These are phyloP conservation scores for Alectoria sarmentosa DNA, from an alignment of 495 filamentous ascomycete species.

Conservation along the genomic window DNA sequence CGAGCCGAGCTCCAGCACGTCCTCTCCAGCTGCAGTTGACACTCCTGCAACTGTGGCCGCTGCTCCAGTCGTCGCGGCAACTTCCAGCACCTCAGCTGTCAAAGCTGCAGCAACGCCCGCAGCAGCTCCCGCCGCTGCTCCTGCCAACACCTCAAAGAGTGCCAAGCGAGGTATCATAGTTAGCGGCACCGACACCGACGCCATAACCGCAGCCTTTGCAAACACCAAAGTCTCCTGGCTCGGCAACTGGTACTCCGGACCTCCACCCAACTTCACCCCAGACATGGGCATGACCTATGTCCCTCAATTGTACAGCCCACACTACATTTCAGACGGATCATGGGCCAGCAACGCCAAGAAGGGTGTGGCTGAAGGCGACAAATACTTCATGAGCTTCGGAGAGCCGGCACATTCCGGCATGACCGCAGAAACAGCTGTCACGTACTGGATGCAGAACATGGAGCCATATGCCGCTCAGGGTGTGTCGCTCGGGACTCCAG, in stretches of 20 bases:
- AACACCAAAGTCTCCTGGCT: constrained; percentile 24
- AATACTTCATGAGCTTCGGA: constrained; percentile 23
- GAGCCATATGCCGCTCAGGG: constrained; percentile 21
- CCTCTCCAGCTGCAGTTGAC: neutral
- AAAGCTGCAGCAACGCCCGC: neutral
- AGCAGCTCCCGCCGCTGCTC: neutral
- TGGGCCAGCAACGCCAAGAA: constrained; percentile 23
- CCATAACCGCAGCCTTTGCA: constrained; percentile 14
- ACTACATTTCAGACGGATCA: constrained; percentile 9
- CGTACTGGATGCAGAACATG: constrained; percentile 17
- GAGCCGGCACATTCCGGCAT: constrained; percentile 15
- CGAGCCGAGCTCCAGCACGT: neutral
- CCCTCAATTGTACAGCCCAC: constrained; percentile 20
- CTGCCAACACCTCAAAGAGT: neutral
- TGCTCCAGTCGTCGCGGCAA: neutral
- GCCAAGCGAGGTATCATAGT: constrained; percentile 23
- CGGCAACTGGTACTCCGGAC: constrained; percentile 22
- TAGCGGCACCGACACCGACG: constrained; percentile 3
- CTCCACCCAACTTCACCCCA: constrained; percentile 15
- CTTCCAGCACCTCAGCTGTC: neutral
- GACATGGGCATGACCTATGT: constrained; percentile 11
- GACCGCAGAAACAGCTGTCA: constrained; percentile 9
- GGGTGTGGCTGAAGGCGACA: constrained; percentile 15
- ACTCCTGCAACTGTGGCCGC: neutral
- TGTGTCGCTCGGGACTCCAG: constrained; percentile 21